These are phyloP conservation scores for Suillus variegatus DNA, from an alignment of 768 basidiomycete species.

Conservation along the genomic window DNA sequence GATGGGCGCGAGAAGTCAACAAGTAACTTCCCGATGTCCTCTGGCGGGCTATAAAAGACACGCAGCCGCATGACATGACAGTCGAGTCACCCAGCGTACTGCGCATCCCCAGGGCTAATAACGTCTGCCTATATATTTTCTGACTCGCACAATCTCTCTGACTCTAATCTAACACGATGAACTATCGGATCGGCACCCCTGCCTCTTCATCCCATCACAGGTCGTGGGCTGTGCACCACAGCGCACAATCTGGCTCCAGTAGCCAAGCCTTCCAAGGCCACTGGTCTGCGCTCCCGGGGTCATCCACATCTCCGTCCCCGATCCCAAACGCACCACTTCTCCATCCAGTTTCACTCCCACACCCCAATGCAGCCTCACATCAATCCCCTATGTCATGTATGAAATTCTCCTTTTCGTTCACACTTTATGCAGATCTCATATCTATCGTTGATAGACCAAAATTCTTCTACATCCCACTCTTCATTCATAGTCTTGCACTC, in stretches of 20 bases:
- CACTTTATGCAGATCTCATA: not conserved
- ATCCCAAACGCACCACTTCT: conserved; percentile 28
- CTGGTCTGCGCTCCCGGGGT: conserved; percentile 13
- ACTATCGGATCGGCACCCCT: conserved; percentile 9
- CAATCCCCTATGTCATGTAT: conserved; percentile 24
- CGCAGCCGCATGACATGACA: conserved; percentile 2
- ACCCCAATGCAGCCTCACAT: conserved; percentile 29
- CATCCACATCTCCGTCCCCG: conserved; percentile 15
- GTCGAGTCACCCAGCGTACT: conserved; percentile 24
- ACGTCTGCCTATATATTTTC: not conserved
- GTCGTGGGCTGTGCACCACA: conserved; percentile 20
- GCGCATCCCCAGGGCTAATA: not conserved
- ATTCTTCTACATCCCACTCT: not conserved
- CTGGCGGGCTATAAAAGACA: conserved; percentile 29
- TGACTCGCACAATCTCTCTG: not conserved
- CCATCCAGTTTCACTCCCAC: conserved; percentile 31
- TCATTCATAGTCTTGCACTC: conserved; percentile 26
- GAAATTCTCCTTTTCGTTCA: conserved; percentile 6
- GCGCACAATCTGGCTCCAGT: conserved; percentile 9
- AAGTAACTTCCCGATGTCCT: conserved; percentile 22
- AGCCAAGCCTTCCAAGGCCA: conserved; percentile 10
- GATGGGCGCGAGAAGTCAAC: not conserved
- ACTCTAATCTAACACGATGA: conserved; percentile 19
- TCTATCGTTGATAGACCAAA: conserved; percentile 17
- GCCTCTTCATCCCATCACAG: conserved; percentile 18